Evolutionary conservation across 2,329 filamentous ascomycete genomes (phyloP), one percentile per base, ranked within the genome.

Genomic region (Arachnomyces sp.): DNA sequence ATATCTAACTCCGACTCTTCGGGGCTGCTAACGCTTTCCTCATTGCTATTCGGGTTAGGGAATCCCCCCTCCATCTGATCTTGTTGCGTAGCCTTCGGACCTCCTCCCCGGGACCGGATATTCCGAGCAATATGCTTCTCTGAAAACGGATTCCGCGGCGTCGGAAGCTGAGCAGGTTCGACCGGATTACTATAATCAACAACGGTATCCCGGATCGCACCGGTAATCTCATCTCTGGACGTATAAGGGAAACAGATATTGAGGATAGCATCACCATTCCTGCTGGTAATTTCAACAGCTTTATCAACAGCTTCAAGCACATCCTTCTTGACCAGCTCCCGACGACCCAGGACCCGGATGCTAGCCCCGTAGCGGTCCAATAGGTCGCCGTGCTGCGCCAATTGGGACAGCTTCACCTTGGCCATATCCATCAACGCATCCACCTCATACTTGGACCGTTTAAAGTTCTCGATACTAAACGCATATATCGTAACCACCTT

Each of bases 191-290:
- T 85, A 62, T 87, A 96, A 44, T 95, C 86, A 43, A 84, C 73
- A 7, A 98, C 89, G 0, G 90, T 95, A 31, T 82, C 79, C 47
- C 86, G 82, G 50, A 98, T 86, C 4, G 90, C 86, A 3, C 84
- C 80, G 0, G 90, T 93, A 50, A 98, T 96, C 60, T 98, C 92
- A 55, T 95, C 88, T 48, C 92, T 78, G 3, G 89, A 94, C 0
- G 92, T 96, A 58, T 98, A 98, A 0, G 92, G 92, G 56, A 96
- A 96, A 69, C 92, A 98, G 47, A 98, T 88, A 59, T 98, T 98
- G 38, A 98, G 71, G 21, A 84, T 74, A 31, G 80, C 78, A 44
- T 83, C 80, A 47, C 82, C 84, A 61, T 98, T 96, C 54, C 86
- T 74, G 59, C 82, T 86, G 15, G 92, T 98, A 71, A 92, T 77